Conservation (phyloP, 2,329 filamentous ascomycete genomes). For the Myriosclerotinia duriaeana region DNA sequence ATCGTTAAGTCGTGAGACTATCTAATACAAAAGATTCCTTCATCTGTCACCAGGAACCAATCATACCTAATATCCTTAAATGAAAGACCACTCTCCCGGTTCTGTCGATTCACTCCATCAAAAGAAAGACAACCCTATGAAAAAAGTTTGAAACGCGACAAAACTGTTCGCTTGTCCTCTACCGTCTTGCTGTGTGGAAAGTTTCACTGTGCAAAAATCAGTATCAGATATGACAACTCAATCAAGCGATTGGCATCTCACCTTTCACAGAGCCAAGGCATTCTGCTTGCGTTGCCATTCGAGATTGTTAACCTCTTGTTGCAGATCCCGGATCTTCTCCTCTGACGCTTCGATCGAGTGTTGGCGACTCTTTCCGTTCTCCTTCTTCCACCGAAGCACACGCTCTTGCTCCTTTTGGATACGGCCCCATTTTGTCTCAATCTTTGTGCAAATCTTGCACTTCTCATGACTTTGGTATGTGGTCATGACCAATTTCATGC, state of each 20-base stretch:
- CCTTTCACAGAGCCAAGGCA: slow-evolving; percentile 20
- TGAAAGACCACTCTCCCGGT: slow-evolving; percentile 13
- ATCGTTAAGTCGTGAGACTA: slow-evolving; percentile 29
- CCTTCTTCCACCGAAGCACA: slow-evolving; percentile 72
- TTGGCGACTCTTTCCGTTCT: slow-evolving; percentile 52
- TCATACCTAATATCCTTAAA: slow-evolving; percentile 26
- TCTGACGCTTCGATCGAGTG: slow-evolving; percentile 72
- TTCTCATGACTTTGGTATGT: slow-evolving; percentile 59
- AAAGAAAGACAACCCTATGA: slow-evolving; percentile 28
- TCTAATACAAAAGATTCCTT: slow-evolving; percentile 23
- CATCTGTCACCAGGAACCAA: slow-evolving; percentile 29
- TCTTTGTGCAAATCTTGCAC: slow-evolving; percentile 87
- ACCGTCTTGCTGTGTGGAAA: slow-evolving; percentile 7
- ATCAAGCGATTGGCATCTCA: slow-evolving; percentile 21
- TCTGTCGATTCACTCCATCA: slow-evolving; percentile 19
- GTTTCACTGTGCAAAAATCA: slow-evolving; percentile 16
- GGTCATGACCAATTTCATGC: slow-evolving; percentile 82
- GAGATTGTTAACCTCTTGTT: slow-evolving; percentile 57
- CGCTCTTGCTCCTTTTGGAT: slow-evolving; percentile 72
- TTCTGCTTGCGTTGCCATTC: slow-evolving; percentile 21
- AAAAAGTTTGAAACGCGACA: slow-evolving; percentile 25
- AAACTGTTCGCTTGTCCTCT: slow-evolving; percentile 14
- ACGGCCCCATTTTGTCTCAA: slow-evolving; percentile 78
- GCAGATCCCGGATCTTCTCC: slow-evolving; percentile 65
- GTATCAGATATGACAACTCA: slow-evolving; percentile 15